Evolutionary conservation across 2,329 filamentous ascomycete species (phyloP), one percentile per base, ranked within the genome.

Genomic region (Rhinocladiella mackenziei): DNA sequence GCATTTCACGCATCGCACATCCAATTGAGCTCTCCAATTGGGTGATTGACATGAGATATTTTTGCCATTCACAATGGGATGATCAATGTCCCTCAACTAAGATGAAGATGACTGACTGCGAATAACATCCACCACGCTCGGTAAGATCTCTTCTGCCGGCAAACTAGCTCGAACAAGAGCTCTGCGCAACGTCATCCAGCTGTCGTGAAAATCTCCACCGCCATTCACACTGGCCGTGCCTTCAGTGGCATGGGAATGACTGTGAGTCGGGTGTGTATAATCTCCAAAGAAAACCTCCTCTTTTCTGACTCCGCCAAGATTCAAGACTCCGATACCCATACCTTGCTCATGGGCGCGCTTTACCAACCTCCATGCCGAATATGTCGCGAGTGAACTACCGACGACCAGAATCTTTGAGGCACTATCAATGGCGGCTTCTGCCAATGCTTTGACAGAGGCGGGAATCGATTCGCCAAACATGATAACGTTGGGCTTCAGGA

Each of bases 401-500:
- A 97, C 65, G 6, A 97, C 77, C 15, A 97, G 71, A 25, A 97
- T 66, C 47, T 80, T 78, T 4, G 80, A 81, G 1, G 88, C 85
- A 19, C 76, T 75, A 58, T 96, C 86, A 37, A 97, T 80, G 9
- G 85, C 84, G 19, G 79, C 69, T 60, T 97, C 89, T 1, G 89
- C 91, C 0, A 80, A 81, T 1, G 70, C 64, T 63, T 94, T 96
- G 25, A 89, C 81, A 1, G 67, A 59, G 1, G 68, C 65, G 0
- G 78, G 72, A 37, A 97, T 94, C 48, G 80, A 89, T 66, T 97
- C 92, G 11, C 92, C 92, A 63, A 97, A 97, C 88, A 97, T 96
- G 57, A 89, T 82, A 2, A 98, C 89, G 1, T 86, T 86, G 3
- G 92, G 92, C 61, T 97, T 97, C 43, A 98, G 65, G 26, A 97